Percentiles rank a stretch among this genome's conserved stretches.
phyloP scores from a whole-genome alignment of 2,329 filamentous ascomycete genomes.

The Colletotrichum magnum region DNA sequence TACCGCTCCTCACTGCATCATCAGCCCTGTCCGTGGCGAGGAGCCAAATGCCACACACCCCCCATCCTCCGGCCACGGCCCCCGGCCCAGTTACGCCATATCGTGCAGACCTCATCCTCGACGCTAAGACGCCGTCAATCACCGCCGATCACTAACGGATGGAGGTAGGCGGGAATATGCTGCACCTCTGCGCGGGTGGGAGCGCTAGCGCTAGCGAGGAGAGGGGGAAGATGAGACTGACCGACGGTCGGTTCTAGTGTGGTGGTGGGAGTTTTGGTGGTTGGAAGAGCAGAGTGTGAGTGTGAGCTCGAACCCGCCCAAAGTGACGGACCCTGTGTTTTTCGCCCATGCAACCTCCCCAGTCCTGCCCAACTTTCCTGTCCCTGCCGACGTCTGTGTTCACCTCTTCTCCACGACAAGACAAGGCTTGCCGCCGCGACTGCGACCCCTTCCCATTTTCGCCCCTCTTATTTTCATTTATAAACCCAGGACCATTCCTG shows the following conservation, averaged over 20 bases:
- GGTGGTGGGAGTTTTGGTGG: too few relatives aligned
- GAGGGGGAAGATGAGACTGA: slow-evolving; percentile 12
- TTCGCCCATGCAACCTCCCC: slow-evolving; percentile 34
- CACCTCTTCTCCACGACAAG: slow-evolving; percentile 37
- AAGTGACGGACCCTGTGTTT: slow-evolving; percentile 38
- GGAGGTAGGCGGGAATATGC: slow-evolving; percentile 27
- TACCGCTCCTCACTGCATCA: slow-evolving; percentile 32
- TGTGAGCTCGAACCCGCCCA: slow-evolving; percentile 9
- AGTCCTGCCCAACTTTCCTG: slow-evolving; percentile 35
- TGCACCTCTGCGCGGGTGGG: slow-evolving; percentile 29
- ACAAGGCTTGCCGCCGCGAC: slow-evolving; percentile 27
- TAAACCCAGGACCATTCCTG: slow-evolving; percentile 40
- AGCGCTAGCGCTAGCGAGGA: slow-evolving; percentile 5
- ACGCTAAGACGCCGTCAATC: slow-evolving; percentile 40
- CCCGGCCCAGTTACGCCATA: slow-evolving; percentile 40
- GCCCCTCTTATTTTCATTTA: slow-evolving; percentile 41
- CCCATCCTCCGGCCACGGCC: not conserved
- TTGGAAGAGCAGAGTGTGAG: not conserved
- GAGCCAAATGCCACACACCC: not conserved
- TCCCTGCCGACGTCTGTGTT: slow-evolving; percentile 28
- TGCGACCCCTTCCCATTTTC: slow-evolving; percentile 21
- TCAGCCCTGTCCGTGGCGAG: slow-evolving; percentile 40
- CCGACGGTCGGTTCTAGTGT: slow-evolving; percentile 2
- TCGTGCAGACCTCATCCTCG: slow-evolving; percentile 26
- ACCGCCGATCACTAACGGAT: slow-evolving; percentile 39